Evolutionary conservation across 768 basidiomycete species (phyloP), one percentile per base, ranked within the genome.

Genomic region (Cystobasidium ongulense): DNA sequence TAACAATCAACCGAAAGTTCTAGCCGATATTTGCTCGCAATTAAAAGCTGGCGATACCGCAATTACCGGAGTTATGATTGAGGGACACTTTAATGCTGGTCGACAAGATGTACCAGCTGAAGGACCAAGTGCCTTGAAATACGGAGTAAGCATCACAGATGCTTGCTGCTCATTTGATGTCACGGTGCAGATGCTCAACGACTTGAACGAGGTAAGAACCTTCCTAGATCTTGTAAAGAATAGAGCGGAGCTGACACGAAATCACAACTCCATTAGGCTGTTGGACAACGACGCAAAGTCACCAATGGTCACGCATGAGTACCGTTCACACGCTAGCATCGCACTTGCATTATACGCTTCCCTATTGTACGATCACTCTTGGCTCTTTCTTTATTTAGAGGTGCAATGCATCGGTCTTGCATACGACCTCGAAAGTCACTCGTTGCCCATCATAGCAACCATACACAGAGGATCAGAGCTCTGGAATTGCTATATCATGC

Each of bases 51-150:
- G 91, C 31, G 83, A 85, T 68, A 72, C 74, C 73, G 84, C 85
- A 78, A 89, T 99, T 81, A 91, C 91, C 3, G 95, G 95, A 57
- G 92, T 97, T 72, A 98, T 99, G 95, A 86, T 99, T 80, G 95
- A 99, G 83, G 90, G 89, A 15, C 90, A 97, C 81, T 88, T 99
- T 82, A 89, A 90, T 79, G 89, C 88, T 63, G 95, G 95, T 23
- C 84, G 88, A 74, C 95, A 99, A 83, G 90, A 92, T 77, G 90
- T 95, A 17, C 93, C 95, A 1, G 76, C 84, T 1, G 83, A 82
- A 65, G 83, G 92, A 7, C 88, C 89, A 0, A 76, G 82, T 21
- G 85, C 80, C 10, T 85, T 93, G 77, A 91, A 89, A 81, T 83
- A 88, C 72, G 91, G 91, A 35, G 18, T 54, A 33, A 7, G 4